Evolutionary conservation across 1,139 yeast genomes (phyloP).

Genomic region (Candida sanyaensis): DNA sequence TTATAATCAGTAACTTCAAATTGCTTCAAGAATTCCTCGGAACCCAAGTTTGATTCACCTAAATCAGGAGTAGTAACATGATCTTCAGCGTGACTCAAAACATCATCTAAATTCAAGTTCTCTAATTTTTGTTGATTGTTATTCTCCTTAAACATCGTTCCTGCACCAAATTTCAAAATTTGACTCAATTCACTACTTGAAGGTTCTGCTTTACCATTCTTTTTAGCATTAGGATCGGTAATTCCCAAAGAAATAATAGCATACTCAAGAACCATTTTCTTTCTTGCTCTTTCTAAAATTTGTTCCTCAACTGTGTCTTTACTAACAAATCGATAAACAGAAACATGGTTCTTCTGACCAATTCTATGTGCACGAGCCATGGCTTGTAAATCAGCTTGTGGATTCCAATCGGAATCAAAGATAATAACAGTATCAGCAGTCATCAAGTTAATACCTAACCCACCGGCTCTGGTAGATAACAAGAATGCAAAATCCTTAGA

Average conservation of each 20-base stretch:
- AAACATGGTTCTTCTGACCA: constrained; percentile 97
- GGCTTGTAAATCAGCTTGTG: constrained; percentile 97
- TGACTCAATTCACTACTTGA: constrained; percentile 84
- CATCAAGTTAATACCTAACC: constrained; percentile 96
- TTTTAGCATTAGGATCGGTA: constrained; percentile 62
- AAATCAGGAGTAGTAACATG: constrained; percentile 94
- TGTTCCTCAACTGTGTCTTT: constrained; percentile 98
- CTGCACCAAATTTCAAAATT: constrained; percentile 96
- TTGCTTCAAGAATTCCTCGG: constrained; percentile 95
- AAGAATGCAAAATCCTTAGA: constrained; percentile 91
- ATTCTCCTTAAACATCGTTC: constrained; percentile 91
- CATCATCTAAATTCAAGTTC: constrained; percentile 93
- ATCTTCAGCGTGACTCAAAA: constrained; percentile 94
- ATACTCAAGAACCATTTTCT: constrained; percentile 96
- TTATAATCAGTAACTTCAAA: constrained; percentile 98
- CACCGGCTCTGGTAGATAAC: constrained; percentile 97
- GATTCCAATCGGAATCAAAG: constrained; percentile 99
- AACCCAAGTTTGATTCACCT: constrained; percentile 96
- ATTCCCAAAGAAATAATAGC: constrained; percentile 97
- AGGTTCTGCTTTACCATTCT: constrained; percentile 60
- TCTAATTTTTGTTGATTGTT: constrained; percentile 95
- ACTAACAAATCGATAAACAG: constrained; percentile 94
- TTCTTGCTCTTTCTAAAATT: constrained; percentile 92
- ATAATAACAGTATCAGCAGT: constrained; percentile 98
- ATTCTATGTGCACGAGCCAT: constrained; percentile 99